These are phyloP conservation scores for Puccinia horiana DNA, from an alignment of 1,284 basidiomycete species.

Conservation along the genomic window DNA sequence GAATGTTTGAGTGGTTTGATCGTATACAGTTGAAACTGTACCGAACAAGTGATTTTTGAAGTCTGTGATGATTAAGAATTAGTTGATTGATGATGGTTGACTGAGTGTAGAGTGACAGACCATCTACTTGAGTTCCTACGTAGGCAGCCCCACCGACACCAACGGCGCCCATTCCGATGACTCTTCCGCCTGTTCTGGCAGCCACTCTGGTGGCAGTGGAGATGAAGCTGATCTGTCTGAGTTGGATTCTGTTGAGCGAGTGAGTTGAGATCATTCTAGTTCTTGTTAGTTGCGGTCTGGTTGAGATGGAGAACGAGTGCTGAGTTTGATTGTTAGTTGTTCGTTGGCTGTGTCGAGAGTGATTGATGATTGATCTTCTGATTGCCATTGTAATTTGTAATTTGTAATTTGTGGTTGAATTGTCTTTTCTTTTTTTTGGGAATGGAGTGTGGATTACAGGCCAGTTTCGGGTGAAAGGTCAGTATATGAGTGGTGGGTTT, in stretches of 20 bases:
- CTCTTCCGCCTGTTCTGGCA: constrained; percentile 5
- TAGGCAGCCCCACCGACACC: constrained; percentile 43
- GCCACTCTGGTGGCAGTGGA: constrained; percentile 29
- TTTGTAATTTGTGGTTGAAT: no score
- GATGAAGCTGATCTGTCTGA: constrained; percentile 37
- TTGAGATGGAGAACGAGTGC: constrained; percentile 23
- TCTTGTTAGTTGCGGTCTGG: not conserved
- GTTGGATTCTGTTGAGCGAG: not conserved
- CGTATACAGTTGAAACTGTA: not conserved
- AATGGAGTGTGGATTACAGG: no score
- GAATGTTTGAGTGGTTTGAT: not conserved
- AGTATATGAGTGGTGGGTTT: no score
- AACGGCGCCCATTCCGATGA: constrained; percentile 34
- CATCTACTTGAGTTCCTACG: constrained; percentile 41
- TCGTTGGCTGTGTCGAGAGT: not conserved
- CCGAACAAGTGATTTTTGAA: constrained; percentile 11
- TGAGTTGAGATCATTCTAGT: constrained; percentile 23
- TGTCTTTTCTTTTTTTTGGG: no score
- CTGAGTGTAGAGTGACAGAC: constrained; percentile 11
- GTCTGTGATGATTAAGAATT: not conserved
- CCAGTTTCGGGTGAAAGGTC: no score
- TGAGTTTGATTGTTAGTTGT: not conserved
- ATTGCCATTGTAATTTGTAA: not conserved
- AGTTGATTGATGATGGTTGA: constrained; percentile 2
- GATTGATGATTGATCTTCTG: not conserved